Conservation (phyloP, 805 yeast genomes). For the Ogataea angusta region DNA sequence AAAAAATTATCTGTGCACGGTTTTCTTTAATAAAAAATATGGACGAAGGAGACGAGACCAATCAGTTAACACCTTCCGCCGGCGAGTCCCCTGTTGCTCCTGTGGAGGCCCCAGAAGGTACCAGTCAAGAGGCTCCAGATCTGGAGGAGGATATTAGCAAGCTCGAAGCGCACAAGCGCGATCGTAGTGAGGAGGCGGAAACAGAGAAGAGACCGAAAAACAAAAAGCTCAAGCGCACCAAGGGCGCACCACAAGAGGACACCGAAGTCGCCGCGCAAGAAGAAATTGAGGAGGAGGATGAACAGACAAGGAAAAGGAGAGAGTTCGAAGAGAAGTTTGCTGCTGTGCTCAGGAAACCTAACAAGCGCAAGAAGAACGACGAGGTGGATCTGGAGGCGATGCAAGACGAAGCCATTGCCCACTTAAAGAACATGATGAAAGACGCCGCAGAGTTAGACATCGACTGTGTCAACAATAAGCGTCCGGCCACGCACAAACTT, state of each 20-base stretch:
- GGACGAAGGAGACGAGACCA: slow-evolving; percentile 9
- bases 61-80: background rate
- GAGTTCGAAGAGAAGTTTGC: slow-evolving; percentile 80
- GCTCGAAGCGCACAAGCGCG: slow-evolving; percentile 7
- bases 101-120: background rate
- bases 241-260: slow-evolving; percentile 5
- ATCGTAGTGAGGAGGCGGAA: slow-evolving; percentile 8
- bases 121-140: slow-evolving; percentile 1
- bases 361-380: slow-evolving; percentile 64
- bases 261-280: slow-evolving; percentile 7
- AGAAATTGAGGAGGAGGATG: slow-evolving; percentile 23
- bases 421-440: slow-evolving; percentile 85
- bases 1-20: slow-evolving; percentile 10
- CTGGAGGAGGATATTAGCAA: slow-evolving; percentile 10
- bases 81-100: background rate
- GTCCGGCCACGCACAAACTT: slow-evolving; percentile 74
- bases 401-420: slow-evolving; percentile 87
- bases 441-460: slow-evolving; percentile 75
- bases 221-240: slow-evolving; percentile 15
- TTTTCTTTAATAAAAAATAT: slow-evolving; percentile 1
- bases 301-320: slow-evolving; percentile 53
- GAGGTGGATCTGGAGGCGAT: slow-evolving; percentile 93
- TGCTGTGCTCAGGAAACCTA: slow-evolving; percentile 62
- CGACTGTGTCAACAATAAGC: slow-evolving; percentile 54
- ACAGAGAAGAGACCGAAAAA: slow-evolving; percentile 11